Evolutionary conservation across 2,329 filamentous ascomycete genomes (phyloP).

Genomic region (Knoxdaviesia proteae): DNA sequence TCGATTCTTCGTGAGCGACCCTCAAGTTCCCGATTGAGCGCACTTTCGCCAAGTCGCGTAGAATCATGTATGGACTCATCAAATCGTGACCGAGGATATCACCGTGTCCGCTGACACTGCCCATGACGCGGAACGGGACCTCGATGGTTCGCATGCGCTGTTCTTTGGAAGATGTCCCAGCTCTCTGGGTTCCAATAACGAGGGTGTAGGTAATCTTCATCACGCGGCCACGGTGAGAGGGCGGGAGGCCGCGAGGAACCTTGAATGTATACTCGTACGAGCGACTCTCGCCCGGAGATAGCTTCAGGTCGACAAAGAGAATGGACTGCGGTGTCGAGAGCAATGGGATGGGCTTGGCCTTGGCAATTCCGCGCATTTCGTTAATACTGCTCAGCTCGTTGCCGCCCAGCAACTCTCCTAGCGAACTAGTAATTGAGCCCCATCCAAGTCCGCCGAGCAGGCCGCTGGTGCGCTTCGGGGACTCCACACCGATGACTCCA

Average conservation of each 20-base stretch:
- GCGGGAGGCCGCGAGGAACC: slow-evolving; percentile 73
- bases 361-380: slow-evolving; percentile 78
- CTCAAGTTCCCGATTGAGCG: too few species aligned
- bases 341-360: slow-evolving; percentile 69
- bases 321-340: slow-evolving; percentile 93
- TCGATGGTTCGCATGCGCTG: slow-evolving; percentile 81
- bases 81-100: slow-evolving; percentile 84
- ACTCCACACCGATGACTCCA: slow-evolving; percentile 65
- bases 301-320: slow-evolving; percentile 76
- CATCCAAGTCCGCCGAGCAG: slow-evolving; percentile 73
- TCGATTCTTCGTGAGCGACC: too few species aligned
- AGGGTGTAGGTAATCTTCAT: slow-evolving; percentile 89
- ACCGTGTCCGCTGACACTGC: slow-evolving; percentile 74
- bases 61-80: slow-evolving; percentile 79
- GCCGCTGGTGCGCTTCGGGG: slow-evolving; percentile 51
- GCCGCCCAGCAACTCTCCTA: slow-evolving; percentile 70
- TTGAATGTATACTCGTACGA: slow-evolving; percentile 75
- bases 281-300: slow-evolving; percentile 73
- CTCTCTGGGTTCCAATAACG: slow-evolving; percentile 76
- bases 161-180: slow-evolving; percentile 48
- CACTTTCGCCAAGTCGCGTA: slow-evolving; percentile 62
- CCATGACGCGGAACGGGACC: slow-evolving; percentile 78
- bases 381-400: slow-evolving; percentile 83
- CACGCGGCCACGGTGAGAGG: slow-evolving; percentile 73
- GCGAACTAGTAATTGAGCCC: slow-evolving; percentile 68